These are phyloP conservation scores for Neodidymelliopsis sp. DNA, from an alignment of 2,329 filamentous ascomycete species.

Conservation along the genomic window DNA sequence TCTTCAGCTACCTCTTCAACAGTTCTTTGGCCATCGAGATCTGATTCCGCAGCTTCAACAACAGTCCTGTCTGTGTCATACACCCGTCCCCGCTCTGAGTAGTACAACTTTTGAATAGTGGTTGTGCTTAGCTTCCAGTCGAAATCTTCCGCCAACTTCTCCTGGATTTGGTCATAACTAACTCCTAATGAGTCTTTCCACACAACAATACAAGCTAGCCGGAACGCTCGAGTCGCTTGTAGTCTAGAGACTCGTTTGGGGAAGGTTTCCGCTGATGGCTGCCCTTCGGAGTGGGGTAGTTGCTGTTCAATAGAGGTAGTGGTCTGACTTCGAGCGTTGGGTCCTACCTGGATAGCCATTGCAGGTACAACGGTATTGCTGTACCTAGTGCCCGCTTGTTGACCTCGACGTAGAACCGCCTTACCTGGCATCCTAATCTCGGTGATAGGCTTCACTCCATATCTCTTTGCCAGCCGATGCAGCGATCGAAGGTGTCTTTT, in stretches of 20 bases:
- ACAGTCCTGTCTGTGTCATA: constrained; percentile 9
- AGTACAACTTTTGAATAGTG: constrained; percentile 26
- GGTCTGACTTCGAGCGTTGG: neutral
- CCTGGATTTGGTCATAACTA: constrained; percentile 19
- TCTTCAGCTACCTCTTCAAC: neutral
- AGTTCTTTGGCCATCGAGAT: no score
- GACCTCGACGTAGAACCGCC: constrained; percentile 19
- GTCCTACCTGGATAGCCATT: neutral
- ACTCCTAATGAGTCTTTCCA: constrained; percentile 21
- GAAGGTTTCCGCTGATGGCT: neutral
- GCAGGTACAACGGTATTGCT: neutral
- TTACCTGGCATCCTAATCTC: constrained; percentile 10
- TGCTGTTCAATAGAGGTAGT: neutral
- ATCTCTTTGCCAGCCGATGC: constrained; percentile 4
- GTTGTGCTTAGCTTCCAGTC: constrained; percentile 19
- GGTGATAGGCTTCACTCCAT: constrained; percentile 13
- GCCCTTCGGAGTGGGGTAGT: neutral
- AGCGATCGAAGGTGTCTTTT: constrained; percentile 18
- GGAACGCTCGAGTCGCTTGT: constrained; percentile 3
- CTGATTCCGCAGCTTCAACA: neutral
- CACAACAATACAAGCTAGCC: constrained; percentile 25
- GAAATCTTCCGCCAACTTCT: constrained; percentile 19
- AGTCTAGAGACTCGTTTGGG: neutral
- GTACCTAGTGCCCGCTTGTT: constrained; percentile 5
- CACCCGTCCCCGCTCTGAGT: constrained; percentile 11